Evolutionary conservation across 345 rosid genomes (phyloP).

Genomic region (Aegle marmelos): DNA sequence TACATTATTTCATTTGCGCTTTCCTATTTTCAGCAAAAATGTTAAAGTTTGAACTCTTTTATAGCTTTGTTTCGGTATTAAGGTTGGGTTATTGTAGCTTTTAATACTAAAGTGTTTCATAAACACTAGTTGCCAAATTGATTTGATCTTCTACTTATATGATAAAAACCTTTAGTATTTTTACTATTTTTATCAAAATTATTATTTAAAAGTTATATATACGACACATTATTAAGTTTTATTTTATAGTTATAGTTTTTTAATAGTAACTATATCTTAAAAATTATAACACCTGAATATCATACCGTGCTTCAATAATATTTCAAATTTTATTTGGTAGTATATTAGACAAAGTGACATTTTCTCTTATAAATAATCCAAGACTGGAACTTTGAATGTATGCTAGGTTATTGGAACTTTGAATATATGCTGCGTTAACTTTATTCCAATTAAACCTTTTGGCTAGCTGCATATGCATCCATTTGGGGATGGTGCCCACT

Average conservation of each 20-base stretch:
- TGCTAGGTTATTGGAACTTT: not conserved
- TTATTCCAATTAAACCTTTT: not conserved
- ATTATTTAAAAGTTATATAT: too few relatives aligned
- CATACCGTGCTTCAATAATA: accelerated
- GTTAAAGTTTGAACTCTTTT: not conserved
- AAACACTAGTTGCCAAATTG: accelerated
- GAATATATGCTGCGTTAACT: not conserved
- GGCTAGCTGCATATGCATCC: not conserved
- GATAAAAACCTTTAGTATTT: too few relatives aligned
- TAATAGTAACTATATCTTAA: too few relatives aligned
- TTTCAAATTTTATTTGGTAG: too few relatives aligned
- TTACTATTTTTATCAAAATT: too few relatives aligned
- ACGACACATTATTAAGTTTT: accelerated
- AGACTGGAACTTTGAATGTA: too few relatives aligned
- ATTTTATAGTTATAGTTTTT: accelerated
- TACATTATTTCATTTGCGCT: not conserved
- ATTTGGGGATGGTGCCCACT: not conserved
- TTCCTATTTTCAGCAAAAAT: not conserved
- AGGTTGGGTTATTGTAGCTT: too few relatives aligned
- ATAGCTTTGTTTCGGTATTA: not conserved
- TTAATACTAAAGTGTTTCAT: too few relatives aligned
- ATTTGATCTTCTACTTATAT: too few relatives aligned
- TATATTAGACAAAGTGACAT: too few relatives aligned
- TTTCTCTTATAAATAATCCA: too few relatives aligned
- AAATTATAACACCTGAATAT: too few relatives aligned